These are phyloP conservation scores for Eucalyptus erythrocorys DNA, from an alignment of 345 rosid genomes.

Conservation along the genomic window DNA sequence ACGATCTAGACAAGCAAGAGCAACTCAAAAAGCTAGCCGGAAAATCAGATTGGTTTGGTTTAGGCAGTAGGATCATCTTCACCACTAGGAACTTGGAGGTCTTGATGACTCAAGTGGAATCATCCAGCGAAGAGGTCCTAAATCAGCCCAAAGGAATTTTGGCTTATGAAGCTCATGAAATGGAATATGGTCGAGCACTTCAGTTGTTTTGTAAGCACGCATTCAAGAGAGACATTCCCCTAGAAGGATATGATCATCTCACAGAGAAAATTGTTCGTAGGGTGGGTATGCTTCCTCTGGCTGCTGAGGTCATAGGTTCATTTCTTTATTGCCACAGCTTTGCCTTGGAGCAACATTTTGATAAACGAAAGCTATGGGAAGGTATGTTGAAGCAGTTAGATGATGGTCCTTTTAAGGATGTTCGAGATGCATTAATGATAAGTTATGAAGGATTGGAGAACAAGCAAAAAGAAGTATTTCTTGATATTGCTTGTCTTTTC, in stretches of 20 bases:
- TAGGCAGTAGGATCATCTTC: neutral
- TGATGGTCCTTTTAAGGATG: neutral
- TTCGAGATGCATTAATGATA: neutral
- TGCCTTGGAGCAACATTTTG: accelerated
- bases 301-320: neutral
- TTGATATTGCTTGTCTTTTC: neutral
- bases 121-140: accelerated
- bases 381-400: neutral
- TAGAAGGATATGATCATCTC: neutral
- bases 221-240: neutral
- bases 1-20: neutral
- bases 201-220: neutral
- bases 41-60: neutral
- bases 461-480: neutral
- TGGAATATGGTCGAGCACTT: neutral
- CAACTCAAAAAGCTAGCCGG: neutral
- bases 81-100: neutral
- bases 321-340: accelerated
- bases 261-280: neutral
- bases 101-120: neutral
- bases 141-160: neutral
- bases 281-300: neutral
- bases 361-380: neutral
- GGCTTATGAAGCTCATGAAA: neutral
- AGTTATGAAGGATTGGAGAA: neutral